These are phyloP conservation scores for Patellifolia procumbens DNA, from an alignment of 179 eudicot genomes.

Conservation along the genomic window DNA sequence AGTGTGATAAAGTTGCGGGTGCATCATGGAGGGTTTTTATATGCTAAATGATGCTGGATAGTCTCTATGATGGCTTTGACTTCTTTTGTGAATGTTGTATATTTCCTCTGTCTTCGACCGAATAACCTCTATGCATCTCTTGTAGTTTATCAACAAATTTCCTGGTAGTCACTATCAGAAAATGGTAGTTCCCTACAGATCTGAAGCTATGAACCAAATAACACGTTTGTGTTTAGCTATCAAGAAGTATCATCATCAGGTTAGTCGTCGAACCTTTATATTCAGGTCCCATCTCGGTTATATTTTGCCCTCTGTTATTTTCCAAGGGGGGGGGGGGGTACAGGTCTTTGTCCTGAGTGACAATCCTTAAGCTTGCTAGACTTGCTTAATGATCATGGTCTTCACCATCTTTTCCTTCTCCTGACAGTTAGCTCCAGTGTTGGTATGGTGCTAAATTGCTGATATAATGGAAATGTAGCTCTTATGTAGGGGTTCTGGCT, in stretches of 20 bases:
- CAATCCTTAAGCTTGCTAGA: not conserved
- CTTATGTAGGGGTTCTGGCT: too few species aligned
- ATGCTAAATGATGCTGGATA: not conserved
- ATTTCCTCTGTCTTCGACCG: not conserved
- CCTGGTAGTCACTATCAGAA: conserved; percentile 32
- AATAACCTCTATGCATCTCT: conserved; percentile 11
- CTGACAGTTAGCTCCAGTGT: not conserved
- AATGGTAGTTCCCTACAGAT: conserved; percentile 33
- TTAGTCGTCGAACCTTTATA: conserved; percentile 27
- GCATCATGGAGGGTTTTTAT: not conserved
- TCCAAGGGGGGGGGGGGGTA: too few species aligned
- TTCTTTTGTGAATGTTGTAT: not conserved
- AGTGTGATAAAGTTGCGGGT: not conserved
- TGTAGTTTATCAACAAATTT: conserved; percentile 49
- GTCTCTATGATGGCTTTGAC: not conserved
- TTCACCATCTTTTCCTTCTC: not conserved
- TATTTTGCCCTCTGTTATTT: too few species aligned
- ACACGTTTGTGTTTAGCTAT: conserved; percentile 39
- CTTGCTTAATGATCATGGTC: not conserved
- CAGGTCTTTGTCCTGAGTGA: not conserved
- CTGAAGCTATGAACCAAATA: conserved; percentile 41
- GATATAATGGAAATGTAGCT: not conserved
- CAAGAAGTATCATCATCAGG: conserved; percentile 78
- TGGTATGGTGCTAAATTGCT: not conserved
- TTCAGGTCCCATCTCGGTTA: not conserved